Percentiles rank a stretch among this genome's conserved stretches.
Conservation (phyloP, 192 early-diverging fungal species). For the Globomyces pollinis-pini region DNA sequence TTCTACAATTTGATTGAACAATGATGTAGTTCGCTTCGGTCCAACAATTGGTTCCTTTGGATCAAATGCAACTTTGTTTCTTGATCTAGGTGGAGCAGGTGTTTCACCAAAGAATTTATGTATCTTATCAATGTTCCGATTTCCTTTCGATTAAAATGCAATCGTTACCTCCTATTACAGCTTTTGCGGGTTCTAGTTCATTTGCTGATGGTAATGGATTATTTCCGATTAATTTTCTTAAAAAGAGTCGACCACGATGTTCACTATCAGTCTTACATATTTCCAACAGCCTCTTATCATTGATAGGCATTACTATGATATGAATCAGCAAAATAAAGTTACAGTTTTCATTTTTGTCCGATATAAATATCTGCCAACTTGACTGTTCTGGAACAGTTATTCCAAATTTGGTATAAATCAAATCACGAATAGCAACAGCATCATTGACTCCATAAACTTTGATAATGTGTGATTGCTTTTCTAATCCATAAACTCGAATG, state of each 20-base stretch:
- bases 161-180: not conserved
- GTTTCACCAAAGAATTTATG: constrained; percentile 9
- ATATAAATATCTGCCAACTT: constrained; percentile 22
- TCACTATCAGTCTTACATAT: constrained; percentile 50
- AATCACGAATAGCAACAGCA: constrained; percentile 61
- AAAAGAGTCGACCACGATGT: not conserved
- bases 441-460: constrained; percentile 65
- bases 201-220: not conserved
- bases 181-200: not conserved
- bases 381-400: constrained; percentile 15
- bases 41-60: not conserved
- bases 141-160: not conserved
- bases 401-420: not conserved
- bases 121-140: constrained; percentile 6
- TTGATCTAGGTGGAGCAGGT: not conserved
- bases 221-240: not conserved
- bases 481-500: constrained; percentile 71
- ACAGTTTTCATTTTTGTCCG: constrained; percentile 13
- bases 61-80: not conserved
- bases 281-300: constrained; percentile 68
- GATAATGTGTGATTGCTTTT: constrained; percentile 71
- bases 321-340: constrained; percentile 1
- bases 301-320: constrained; percentile 11
- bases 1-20: not conserved
- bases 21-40: not conserved